Percentiles rank a stretch among this genome's conserved stretches.
These are phyloP conservation scores for Roridomyces roridus DNA, from an alignment of 768 basidiomycete species.

Conservation along the genomic window DNA sequence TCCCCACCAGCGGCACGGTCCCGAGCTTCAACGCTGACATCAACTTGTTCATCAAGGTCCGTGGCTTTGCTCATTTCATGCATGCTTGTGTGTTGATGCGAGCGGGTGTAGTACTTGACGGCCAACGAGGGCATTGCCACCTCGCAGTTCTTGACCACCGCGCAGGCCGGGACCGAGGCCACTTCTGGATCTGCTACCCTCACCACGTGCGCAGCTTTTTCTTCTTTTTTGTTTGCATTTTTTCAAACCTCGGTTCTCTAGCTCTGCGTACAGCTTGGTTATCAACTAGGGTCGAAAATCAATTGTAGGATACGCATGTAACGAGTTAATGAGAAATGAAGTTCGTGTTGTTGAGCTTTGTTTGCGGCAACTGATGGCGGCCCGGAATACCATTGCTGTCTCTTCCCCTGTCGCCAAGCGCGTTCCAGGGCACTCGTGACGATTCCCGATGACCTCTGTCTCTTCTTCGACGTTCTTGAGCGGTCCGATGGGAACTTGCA, in stretches of 20 bases:
- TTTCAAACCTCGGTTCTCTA: neutral
- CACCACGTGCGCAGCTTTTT: slow-evolving; percentile 49
- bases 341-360: too few relatives aligned
- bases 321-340: too few relatives aligned
- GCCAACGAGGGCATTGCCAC: slow-evolving; percentile 47
- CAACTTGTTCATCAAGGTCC: slow-evolving; percentile 56
- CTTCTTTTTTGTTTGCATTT: neutral
- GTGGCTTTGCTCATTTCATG: neutral
- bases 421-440: neutral
- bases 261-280: slow-evolving; percentile 50
- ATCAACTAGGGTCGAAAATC: slow-evolving; percentile 45
- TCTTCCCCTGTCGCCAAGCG: neutral
- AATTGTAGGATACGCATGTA: too few relatives aligned
- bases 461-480: neutral
- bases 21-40: slow-evolving; percentile 61
- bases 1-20: slow-evolving; percentile 44
- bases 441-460: neutral
- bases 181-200: slow-evolving; percentile 61
- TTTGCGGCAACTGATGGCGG: neutral
- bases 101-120: slow-evolving; percentile 53
- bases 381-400: slow-evolving; percentile 10
- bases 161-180: slow-evolving; percentile 69
- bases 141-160: slow-evolving; percentile 63
- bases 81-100: neutral
- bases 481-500: neutral